Evolutionary conservation across 257 asterid species (phyloP), one percentile per base, ranked within the genome.

Genomic region (Penstemon eatonii): DNA sequence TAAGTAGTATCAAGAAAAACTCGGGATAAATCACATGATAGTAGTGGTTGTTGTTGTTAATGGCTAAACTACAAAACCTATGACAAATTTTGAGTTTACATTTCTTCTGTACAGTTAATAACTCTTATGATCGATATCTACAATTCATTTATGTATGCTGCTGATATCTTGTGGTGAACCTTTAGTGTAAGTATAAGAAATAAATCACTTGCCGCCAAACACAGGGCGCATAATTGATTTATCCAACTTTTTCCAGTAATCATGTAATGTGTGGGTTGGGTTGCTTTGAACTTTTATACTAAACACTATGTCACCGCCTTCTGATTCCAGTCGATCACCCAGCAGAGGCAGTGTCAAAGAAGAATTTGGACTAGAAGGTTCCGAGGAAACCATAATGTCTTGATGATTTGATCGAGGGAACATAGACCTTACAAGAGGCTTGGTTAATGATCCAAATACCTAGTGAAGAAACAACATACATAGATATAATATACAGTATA

Each of bases 401-500:
- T 7, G 56, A 54, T 44, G 71, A n/a, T 56, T n/a, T 11, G 75
- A 58, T 18, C 81, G 63, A 55, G 83, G 78, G 47, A 82, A 70
- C 70, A 88, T 68, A 67, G 69, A 68, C 79, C 76, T 85, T 57
- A 91, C 45, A 5, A 91, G 78, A 51, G 76, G 91, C 76, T 86
- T 91, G 0, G 96, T 91, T 70, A 85, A 46, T 71, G 78, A 60
- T n/a, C 96, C 93, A 12, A 83, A 85, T 45, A 82, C 92, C 96
- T 91, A 15, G 10, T 13, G 67, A 15, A 15, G 18, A 15, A 15
- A 15, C 0, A 15, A 15, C 18, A 15, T 15, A 15, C 18, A 15
- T 15, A 15, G 18, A 15, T 15, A 15, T 15, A 15, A 15, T 15
- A 15, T 15, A 15, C 0, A 0, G 0, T 15, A 43, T 55, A 33